phyloP scores from a whole-genome alignment of 2,329 filamentous ascomycete species.

The Phialocephala subalpina region DNA sequence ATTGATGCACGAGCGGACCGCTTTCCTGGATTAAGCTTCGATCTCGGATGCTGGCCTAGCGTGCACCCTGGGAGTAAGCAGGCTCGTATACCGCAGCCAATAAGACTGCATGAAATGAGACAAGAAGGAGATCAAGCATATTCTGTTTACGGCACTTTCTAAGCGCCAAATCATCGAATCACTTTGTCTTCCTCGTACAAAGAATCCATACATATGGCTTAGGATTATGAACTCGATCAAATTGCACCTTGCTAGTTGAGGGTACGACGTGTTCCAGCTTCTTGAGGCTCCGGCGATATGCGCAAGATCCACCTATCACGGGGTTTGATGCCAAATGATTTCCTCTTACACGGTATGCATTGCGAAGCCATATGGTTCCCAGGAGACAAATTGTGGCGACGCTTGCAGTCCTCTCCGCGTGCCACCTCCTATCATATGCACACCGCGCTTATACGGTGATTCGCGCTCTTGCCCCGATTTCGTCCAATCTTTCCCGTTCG shows the following conservation, averaged over 20 bases:
- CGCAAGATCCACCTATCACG: not conserved
- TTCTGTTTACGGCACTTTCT: not conserved
- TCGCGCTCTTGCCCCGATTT: not conserved
- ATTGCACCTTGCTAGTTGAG: not conserved
- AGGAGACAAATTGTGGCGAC: not conserved
- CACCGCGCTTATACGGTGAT: not conserved
- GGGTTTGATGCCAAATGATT: not conserved
- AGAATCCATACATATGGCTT: not conserved
- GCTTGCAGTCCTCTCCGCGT: not conserved
- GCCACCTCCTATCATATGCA: not conserved
- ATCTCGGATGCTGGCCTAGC: not conserved
- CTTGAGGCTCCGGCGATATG: not conserved
- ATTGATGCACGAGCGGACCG: no score
- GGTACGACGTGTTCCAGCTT: not conserved
- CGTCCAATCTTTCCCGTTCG: not conserved
- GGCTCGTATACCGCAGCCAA: not conserved
- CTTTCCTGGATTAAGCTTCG: not conserved
- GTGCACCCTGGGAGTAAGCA: not conserved
- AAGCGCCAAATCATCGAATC: not conserved
- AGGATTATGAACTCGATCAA: not conserved
- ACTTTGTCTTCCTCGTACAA: not conserved
- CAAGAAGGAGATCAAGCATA: not conserved
- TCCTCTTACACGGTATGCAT: not conserved
- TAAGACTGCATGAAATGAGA: not conserved
- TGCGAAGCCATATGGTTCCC: not conserved